Percentiles rank a stretch among this genome's conserved stretches.
These are phyloP conservation scores for Diaporthe aspalathi DNA, from an alignment of 2,329 filamentous ascomycete species.

Conservation along the genomic window DNA sequence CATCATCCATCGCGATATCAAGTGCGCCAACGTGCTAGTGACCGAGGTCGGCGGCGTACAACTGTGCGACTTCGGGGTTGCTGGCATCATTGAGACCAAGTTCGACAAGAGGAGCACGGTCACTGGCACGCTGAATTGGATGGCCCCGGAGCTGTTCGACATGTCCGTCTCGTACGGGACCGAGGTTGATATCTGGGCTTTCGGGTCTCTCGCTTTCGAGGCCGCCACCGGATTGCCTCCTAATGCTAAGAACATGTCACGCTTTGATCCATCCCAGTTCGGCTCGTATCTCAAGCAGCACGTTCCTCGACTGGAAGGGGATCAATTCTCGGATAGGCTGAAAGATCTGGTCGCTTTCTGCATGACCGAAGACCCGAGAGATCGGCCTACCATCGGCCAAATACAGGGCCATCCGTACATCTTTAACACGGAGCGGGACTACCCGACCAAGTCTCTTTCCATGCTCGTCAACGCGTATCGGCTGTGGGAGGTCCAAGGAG, in stretches of 20 bases:
- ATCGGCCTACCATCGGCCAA: constrained; percentile 75
- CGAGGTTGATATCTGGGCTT: constrained; percentile 86
- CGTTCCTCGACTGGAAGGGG: constrained; percentile 76
- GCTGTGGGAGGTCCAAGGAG: constrained; percentile 80
- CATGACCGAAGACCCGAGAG: constrained; percentile 74
- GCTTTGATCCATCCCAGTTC: constrained; percentile 61
- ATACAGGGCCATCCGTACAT: constrained; percentile 79
- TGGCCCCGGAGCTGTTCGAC: constrained; percentile 83
- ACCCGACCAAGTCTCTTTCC: constrained; percentile 73
- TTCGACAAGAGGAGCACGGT: constrained; percentile 83
- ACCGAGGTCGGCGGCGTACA: constrained; percentile 82
- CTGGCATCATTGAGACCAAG: constrained; percentile 80
- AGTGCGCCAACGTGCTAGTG: constrained; percentile 83
- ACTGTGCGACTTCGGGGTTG: constrained; percentile 87
- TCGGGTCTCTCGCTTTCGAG: constrained; percentile 83
- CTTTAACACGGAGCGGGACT: constrained; percentile 67
- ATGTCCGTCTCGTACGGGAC: constrained; percentile 74
- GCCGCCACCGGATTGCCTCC: constrained; percentile 83
- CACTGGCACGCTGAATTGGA: constrained; percentile 86
- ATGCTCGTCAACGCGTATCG: constrained; percentile 78
- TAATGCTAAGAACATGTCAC: constrained; percentile 65
- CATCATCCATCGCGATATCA: constrained; percentile 78
- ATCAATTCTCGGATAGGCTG: constrained; percentile 75
- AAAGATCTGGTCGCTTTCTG: constrained; percentile 80
- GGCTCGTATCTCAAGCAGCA: constrained; percentile 69